Conservation (phyloP, 2,329 filamentous ascomycete genomes). For the Fusarium ambrosium region DNA sequence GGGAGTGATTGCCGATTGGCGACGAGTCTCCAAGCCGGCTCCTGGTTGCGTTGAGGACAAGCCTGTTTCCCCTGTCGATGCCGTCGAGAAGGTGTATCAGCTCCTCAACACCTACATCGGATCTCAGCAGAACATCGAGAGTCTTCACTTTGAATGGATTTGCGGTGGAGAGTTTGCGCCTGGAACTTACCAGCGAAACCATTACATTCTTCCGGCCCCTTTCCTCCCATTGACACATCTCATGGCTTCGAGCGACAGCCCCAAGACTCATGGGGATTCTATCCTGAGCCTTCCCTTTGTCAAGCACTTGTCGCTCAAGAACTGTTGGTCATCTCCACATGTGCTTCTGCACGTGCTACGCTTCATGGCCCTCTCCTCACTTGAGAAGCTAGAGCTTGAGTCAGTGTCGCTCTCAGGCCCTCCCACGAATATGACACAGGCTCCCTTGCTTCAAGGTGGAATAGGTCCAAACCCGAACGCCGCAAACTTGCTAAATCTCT, state of each 20-base stretch:
- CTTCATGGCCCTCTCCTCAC: constrained; percentile 58
- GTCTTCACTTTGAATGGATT: constrained; percentile 75
- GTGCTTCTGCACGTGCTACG: constrained; percentile 66
- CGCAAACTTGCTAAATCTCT: constrained; percentile 33
- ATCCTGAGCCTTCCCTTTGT: constrained; percentile 69
- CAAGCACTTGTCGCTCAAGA: constrained; percentile 72
- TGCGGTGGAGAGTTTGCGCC: constrained; percentile 76
- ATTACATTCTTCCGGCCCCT: constrained; percentile 73
- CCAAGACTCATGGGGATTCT: constrained; percentile 50
- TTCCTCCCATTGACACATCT: constrained; percentile 54
- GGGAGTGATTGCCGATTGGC: constrained; percentile 76
- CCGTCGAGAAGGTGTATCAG: constrained; percentile 64
- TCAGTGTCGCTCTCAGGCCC: constrained; percentile 74
- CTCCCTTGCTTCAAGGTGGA: constrained; percentile 41
- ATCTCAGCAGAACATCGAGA: constrained; percentile 63
- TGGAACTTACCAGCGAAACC: constrained; percentile 72
- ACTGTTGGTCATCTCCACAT: constrained; percentile 76
- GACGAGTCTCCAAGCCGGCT: constrained; percentile 66
- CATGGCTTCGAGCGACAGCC: constrained; percentile 50
- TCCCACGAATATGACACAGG: constrained; percentile 47
- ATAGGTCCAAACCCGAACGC: constrained; percentile 11
- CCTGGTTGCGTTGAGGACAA: constrained; percentile 64
- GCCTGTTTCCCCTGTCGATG: constrained; percentile 63
- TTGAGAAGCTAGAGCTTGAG: constrained; percentile 70
- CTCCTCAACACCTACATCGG: constrained; percentile 67